Conservation (phyloP, 768 basidiomycete genomes). For the Collybia nuda region DNA sequence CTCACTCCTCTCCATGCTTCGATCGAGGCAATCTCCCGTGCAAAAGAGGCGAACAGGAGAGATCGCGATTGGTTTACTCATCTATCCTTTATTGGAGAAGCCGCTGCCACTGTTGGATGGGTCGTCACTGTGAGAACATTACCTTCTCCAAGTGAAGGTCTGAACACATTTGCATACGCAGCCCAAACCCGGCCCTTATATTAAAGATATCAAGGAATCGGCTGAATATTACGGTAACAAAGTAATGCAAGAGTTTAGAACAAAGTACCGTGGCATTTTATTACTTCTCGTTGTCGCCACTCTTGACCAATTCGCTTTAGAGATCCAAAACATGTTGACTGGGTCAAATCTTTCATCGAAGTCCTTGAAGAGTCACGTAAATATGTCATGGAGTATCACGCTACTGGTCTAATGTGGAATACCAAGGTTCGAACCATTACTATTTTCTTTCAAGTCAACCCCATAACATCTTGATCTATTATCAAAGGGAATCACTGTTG, state of each 20-base stretch:
- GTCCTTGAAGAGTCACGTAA: constrained; percentile 78
- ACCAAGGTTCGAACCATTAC: constrained; percentile 49
- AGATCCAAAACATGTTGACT: constrained; percentile 84
- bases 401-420: constrained; percentile 90
- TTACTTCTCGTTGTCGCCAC: constrained; percentile 1
- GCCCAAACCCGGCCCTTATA: constrained; percentile 76
- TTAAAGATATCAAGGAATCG: constrained; percentile 85
- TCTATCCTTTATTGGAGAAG: constrained; percentile 80
- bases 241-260: constrained; percentile 90
- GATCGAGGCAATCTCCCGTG: constrained; percentile 73
- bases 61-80: constrained; percentile 84
- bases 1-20: constrained; percentile 68
- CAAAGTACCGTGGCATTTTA: constrained; percentile 54
- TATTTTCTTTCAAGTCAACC: neutral
- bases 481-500: constrained; percentile 55
- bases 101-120: constrained; percentile 84
- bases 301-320: constrained; percentile 38
- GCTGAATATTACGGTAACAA: constrained; percentile 87
- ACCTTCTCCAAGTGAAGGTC: neutral
- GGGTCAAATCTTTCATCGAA: constrained; percentile 72
- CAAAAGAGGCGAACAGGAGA: constrained; percentile 80
- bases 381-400: constrained; percentile 84
- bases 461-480: constrained; percentile 1
- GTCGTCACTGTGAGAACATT: constrained; percentile 66
- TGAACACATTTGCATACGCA: constrained; percentile 29